Evolutionary conservation across 108 stramenopile genomes (phyloP).

Genomic region (Nannochloropsis salina): DNA sequence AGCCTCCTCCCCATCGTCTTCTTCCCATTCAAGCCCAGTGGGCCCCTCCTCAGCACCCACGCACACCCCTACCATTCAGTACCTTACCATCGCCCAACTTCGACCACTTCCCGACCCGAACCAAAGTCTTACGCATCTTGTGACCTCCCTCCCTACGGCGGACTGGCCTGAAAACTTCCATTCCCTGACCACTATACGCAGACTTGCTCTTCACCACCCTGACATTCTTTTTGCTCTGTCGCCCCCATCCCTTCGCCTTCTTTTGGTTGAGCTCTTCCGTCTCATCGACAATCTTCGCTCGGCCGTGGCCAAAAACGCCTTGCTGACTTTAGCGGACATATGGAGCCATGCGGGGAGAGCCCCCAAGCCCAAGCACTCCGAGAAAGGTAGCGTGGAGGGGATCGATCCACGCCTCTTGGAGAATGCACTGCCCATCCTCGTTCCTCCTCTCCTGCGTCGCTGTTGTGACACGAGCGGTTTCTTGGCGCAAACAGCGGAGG

Average conservation of each 20-base stretch:
- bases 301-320: constrained; percentile 9
- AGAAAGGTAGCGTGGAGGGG: background rate
- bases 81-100: background rate
- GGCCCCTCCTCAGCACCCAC: background rate
- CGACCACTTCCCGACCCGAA: background rate
- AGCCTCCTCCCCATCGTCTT: background rate
- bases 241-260: background rate
- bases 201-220: background rate
- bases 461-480: background rate
- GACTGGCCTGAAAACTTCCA: constrained; percentile 4
- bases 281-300: constrained; percentile 15
- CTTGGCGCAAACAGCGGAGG: background rate
- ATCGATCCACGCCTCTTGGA: background rate
- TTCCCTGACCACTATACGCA: background rate
- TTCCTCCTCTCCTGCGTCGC: background rate
- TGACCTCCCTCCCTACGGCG: background rate
- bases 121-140: background rate
- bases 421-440: background rate
- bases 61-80: background rate
- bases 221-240: background rate
- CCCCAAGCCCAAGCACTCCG: background rate
- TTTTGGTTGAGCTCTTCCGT: background rate
- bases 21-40: background rate
- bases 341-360: background rate
- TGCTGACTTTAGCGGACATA: background rate